Evolutionary conservation across 106 monocot genomes (phyloP).

Genomic region (Dendrobium officinale): DNA sequence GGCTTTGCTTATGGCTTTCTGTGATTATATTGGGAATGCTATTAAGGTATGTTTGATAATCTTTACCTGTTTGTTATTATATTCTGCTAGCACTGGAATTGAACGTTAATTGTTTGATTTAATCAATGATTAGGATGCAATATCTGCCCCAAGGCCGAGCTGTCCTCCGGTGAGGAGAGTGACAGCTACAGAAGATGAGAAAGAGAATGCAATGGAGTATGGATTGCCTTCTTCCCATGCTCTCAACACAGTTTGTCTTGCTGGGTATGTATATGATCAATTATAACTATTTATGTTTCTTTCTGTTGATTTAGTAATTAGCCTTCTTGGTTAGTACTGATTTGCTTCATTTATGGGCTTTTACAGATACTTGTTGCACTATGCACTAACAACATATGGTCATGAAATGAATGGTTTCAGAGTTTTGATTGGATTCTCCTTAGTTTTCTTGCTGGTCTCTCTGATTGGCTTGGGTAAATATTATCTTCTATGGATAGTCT

Average conservation of each 20-base stretch:
- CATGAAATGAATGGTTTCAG: constrained; percentile 22
- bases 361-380: constrained; percentile 67
- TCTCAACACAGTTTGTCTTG: constrained; percentile 67
- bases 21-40: constrained; percentile 76
- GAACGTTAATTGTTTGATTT: no score
- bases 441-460: constrained; percentile 40
- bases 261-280: constrained; percentile 29
- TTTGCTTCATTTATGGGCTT: neutral
- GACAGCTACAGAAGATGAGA: constrained; percentile 40
- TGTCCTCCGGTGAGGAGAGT: constrained; percentile 50
- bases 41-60: constrained; percentile 52
- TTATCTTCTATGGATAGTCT: neutral
- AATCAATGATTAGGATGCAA: constrained; percentile 25
- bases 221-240: constrained; percentile 65
- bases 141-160: constrained; percentile 58
- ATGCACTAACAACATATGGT: constrained; percentile 34
- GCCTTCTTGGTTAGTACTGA: neutral
- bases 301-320: neutral
- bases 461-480: constrained; percentile 56
- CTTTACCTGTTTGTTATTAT: neutral
- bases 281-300: neutral
- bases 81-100: neutral
- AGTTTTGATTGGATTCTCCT: constrained; percentile 21
- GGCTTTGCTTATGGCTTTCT: constrained; percentile 80
- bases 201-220: constrained; percentile 55